Conservation (phyloP, 2,329 filamentous ascomycete species). For the Epichloe elymi region DNA sequence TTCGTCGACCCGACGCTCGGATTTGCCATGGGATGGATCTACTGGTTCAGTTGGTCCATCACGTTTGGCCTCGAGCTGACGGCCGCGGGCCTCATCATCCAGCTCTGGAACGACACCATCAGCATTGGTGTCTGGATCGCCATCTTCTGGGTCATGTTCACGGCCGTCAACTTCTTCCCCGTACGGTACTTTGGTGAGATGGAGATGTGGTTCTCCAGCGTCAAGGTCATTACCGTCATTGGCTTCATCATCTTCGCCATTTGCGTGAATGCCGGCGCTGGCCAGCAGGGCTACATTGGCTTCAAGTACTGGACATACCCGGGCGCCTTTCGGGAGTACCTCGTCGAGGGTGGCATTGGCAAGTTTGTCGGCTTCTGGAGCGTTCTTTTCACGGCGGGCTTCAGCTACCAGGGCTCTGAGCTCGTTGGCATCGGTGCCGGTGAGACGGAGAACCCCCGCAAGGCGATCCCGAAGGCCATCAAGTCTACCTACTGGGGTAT, state of each 20-base stretch:
- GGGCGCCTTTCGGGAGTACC: constrained; percentile 52
- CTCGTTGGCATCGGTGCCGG: constrained; percentile 68
- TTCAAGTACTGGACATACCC: constrained; percentile 59
- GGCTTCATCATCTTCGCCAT: constrained; percentile 68
- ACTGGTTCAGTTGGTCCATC: constrained; percentile 67
- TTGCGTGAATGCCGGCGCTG: constrained; percentile 59
- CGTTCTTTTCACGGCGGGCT: constrained; percentile 54
- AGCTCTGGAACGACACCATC: constrained; percentile 54
- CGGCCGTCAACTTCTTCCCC: constrained; percentile 55
- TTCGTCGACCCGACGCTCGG: constrained; percentile 62
- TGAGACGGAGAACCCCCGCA: constrained; percentile 59
- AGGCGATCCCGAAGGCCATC: constrained; percentile 60
- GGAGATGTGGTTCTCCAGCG: constrained; percentile 64
- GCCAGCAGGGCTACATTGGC: constrained; percentile 56
- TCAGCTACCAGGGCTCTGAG: constrained; percentile 61
- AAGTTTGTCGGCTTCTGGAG: constrained; percentile 60
- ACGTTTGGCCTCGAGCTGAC: constrained; percentile 63
- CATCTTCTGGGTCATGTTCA: constrained; percentile 61
- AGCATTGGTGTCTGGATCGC: constrained; percentile 60
- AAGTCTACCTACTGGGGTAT: constrained; percentile 66
- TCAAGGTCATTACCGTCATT: constrained; percentile 64
- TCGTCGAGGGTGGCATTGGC: constrained; percentile 39
- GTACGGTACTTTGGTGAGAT: constrained; percentile 63
- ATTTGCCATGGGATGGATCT: constrained; percentile 72
- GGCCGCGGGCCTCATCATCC: constrained; percentile 59